phyloP scores from a whole-genome alignment of 1,284 basidiomycete genomes.

The Malassezia restricta region DNA sequence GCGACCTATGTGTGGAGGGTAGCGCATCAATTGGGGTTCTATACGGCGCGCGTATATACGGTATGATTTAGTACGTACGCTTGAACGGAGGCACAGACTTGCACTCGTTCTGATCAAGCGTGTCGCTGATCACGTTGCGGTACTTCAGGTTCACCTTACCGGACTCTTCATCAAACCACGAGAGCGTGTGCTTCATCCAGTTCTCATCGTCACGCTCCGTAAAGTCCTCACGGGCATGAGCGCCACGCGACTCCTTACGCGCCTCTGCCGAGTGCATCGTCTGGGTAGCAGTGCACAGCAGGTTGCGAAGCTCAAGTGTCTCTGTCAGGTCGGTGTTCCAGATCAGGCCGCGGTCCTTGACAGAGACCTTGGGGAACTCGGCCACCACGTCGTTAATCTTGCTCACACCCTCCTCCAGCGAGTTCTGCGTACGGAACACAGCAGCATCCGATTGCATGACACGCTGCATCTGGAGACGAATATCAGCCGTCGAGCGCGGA shows the following conservation, averaged over 20 bases:
- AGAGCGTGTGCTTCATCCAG: slow-evolving; percentile 38
- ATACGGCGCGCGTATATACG: background rate
- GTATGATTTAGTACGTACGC: slow-evolving; percentile 26
- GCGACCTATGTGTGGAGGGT: background rate
- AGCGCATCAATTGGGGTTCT: background rate
- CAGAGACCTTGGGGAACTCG: slow-evolving; percentile 76
- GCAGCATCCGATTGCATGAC: slow-evolving; percentile 69
- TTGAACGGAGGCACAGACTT: slow-evolving; percentile 49
- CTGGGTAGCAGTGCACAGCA: slow-evolving; percentile 86
- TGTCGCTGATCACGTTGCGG: slow-evolving; percentile 68
- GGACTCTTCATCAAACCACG: slow-evolving; percentile 27
- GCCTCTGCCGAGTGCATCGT: slow-evolving; percentile 90
- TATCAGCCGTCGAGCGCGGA: slow-evolving; percentile 71
- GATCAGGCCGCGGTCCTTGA: slow-evolving; percentile 97
- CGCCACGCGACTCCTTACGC: slow-evolving; percentile 91
- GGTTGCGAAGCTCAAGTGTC: slow-evolving; percentile 89
- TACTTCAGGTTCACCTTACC: slow-evolving; percentile 74
- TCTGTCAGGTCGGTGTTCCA: slow-evolving; percentile 82
- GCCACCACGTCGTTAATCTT: slow-evolving; percentile 77
- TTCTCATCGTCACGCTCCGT: slow-evolving; percentile 66
- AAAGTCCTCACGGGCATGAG: slow-evolving; percentile 93
- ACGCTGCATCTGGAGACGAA: slow-evolving; percentile 93
- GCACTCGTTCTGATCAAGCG: slow-evolving; percentile 92
- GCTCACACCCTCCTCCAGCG: slow-evolving; percentile 78
- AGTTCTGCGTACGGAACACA: slow-evolving; percentile 65